Evolutionary conservation across 164 flowering plant species (phyloP).

Genomic region (Stephania yunnanensis): DNA sequence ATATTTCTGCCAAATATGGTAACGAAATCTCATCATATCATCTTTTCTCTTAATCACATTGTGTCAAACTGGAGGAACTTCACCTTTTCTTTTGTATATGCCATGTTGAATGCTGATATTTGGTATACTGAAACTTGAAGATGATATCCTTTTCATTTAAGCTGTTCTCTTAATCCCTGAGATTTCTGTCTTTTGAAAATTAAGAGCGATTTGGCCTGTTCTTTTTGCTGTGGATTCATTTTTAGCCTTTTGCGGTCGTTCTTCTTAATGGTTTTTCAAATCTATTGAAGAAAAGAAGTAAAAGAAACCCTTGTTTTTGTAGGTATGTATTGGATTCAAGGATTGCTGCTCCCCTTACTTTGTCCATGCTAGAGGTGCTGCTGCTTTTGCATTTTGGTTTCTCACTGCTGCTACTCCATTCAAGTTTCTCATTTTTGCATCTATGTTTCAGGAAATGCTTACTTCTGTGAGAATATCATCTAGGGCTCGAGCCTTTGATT

Average conservation of each 20-base stretch:
- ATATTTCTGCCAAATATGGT: neutral
- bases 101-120: too few species aligned
- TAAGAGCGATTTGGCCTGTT: neutral
- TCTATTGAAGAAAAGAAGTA: conserved; percentile 1
- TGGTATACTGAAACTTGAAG: neutral
- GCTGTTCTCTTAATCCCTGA: neutral
- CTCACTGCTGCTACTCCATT: neutral
- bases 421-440: conserved; percentile 14
- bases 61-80: neutral
- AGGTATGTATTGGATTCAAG: conserved; percentile 93
- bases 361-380: conserved; percentile 93
- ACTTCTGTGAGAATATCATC: conserved; percentile 58
- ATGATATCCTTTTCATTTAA: neutral
- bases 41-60: neutral
- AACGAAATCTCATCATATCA: neutral
- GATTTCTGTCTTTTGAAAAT: neutral
- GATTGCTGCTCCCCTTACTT: conserved; percentile 90
- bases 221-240: neutral
- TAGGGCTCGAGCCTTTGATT: conserved; percentile 85
- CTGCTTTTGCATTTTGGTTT: conserved; percentile 16
- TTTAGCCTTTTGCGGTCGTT: neutral
- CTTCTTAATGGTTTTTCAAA: neutral
- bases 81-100: too few species aligned
- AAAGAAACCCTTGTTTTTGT: conserved; percentile 26
- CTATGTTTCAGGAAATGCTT: conserved; percentile 78